phyloP scores from a whole-genome alignment of 2,329 filamentous ascomycete species.

The Botrytis porri region DNA sequence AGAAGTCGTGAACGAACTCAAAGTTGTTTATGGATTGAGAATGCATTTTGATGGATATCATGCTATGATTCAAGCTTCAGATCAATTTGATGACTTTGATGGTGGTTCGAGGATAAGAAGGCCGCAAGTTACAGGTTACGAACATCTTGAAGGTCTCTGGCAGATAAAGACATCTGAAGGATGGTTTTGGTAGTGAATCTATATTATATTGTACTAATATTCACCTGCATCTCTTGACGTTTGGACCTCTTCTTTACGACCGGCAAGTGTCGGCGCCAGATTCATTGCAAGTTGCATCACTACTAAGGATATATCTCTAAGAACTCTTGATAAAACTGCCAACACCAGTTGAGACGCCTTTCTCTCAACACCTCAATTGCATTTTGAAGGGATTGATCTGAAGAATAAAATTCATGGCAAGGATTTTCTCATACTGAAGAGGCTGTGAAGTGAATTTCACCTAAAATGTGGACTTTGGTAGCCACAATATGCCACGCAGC shows the following conservation, averaged over 20 bases:
- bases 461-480: background rate
- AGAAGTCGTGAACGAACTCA: background rate
- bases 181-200: background rate
- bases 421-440: background rate
- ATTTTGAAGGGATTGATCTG: too few species aligned
- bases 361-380: too few species aligned
- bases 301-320: too few species aligned
- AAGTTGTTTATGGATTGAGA: background rate
- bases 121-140: background rate
- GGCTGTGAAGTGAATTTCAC: background rate
- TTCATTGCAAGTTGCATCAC: background rate
- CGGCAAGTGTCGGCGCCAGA: background rate
- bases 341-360: too few species aligned
- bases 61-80: background rate
- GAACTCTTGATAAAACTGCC: rapidly evolving
- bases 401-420: background rate
- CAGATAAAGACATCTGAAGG: too few species aligned
- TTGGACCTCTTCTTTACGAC: background rate
- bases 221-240: background rate
- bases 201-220: too few species aligned
- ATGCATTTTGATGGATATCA: background rate
- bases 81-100: background rate
- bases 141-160: background rate
- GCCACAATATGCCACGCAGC: background rate
- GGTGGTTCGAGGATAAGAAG: background rate